Evolutionary conservation across 345 rosid genomes (phyloP), one percentile per base, ranked within the genome.

Genomic region (Durio zibethinus): DNA sequence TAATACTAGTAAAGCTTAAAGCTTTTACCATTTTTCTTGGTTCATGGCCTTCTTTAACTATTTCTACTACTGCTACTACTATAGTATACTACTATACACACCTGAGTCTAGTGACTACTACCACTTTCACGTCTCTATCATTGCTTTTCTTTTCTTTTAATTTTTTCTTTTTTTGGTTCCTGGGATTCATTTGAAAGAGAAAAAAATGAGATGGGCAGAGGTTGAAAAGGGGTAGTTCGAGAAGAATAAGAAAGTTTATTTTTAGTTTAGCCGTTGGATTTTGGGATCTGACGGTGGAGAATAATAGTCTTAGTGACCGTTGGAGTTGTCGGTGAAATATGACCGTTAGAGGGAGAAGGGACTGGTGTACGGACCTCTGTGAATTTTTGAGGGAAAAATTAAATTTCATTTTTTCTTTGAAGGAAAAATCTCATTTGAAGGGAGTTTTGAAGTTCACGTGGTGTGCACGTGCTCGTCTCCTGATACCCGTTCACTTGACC

Each of bases 241-340:
- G 89, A 82, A 88, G 84, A 62, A 16, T 50, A 45, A 76, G 38
- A 66, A 78, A 76, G 48, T 45, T 72, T 74, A n/a, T 64, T 29
- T 4, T 56, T 11, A 16, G 11, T 42, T 23, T 59, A 59, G 64
- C 89, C 95, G 92, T 88, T 78, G 75, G 94, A 92, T 92, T 50
- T 7, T 0, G 53, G 91, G 60, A 95, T 92, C 99, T 0, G 77
- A 89, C 84, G 97, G 94, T 69, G 27, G 62, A 60, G 56, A 82
- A 75, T 10, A 48, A 27, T 33, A 79, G 65, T 78, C 84, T 72
- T 82, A 61, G 92, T 91, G 91, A 91, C 99, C 99, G 99, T 93
- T 96, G 88, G 85, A 16, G 56, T 63, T 89, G 97, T 95, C 97
- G 93, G 94, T 80, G 88, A 84, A 93, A 93, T 91, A 86, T 91